Base-by-base conservation (phyloP, 331 rosid species). In the Quercus phellos region DNA sequence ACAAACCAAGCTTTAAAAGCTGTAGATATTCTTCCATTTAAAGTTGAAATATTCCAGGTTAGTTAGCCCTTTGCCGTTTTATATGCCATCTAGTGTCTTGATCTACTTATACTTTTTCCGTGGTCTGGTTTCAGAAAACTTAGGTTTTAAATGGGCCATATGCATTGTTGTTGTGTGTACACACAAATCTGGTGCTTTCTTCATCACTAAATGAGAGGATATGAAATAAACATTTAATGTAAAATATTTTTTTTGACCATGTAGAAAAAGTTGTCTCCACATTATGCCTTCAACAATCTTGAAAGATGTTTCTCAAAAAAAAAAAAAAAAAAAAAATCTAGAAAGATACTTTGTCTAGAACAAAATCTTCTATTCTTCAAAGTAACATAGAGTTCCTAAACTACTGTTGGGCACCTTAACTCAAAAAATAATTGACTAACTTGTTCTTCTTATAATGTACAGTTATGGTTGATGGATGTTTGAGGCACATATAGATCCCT, bases 1-100 rank as follows among this genome's bases (percentile, higher is more conserved):
- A 95, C 99, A 61, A 86, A 70, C 81, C 97, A 89, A 82, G 99
- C 98, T 51, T 78, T 84, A 83, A 95, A 95, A 80, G 88, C 90
- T 3, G 77, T 95, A 17, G 82, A 85, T 19, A 56, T 75, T 53
- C 81, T 88, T 35, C 51, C 85, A 3, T 89, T 91, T 76, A 93
- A 92, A 80, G 97, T 90, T 72, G 99, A 95, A 80, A 85, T 91
- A 43, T 95, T 92, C 68, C 97, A 91, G 98, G 99, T 95, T 80
- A 72, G 88, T 87, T 76, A 84, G 76, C n/a, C 26, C 13, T 4
- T 30, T 2, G 8, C 27, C 29, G 1, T 72, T 29, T 60, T 24
- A 17, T 68, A 13, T 61, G 3, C 51, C 42, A 24, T 17, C 51
- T 0, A 0, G 1, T 8, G 26, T 18, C 51, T 8, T 22, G 11